Percentiles rank a stretch among this genome's conserved stretches.
Evolutionary conservation across 768 basidiomycete species (phyloP).

Genomic region (Cubamyces lactineus): DNA sequence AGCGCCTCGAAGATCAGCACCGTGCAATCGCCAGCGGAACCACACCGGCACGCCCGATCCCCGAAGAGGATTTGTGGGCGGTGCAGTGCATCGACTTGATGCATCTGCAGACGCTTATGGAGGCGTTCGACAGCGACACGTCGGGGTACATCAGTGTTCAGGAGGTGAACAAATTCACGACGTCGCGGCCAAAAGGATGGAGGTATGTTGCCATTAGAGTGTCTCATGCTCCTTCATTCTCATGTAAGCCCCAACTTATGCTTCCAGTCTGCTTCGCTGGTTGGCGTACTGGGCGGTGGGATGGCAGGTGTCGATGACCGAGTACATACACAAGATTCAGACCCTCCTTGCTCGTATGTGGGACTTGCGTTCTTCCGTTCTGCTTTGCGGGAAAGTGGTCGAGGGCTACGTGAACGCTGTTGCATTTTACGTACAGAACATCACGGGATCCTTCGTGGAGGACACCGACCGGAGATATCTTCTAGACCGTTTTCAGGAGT

Average conservation of each 20-base stretch:
- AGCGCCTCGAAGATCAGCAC: constrained; percentile 22
- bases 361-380: neutral
- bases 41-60: neutral
- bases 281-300: constrained; percentile 40
- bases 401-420: neutral
- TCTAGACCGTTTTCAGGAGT: constrained; percentile 30
- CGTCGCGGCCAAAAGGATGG: constrained; percentile 37
- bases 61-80: constrained; percentile 38
- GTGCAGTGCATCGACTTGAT: constrained; percentile 38
- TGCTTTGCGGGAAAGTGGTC: neutral
- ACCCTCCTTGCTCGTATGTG: constrained; percentile 16
- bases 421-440: neutral
- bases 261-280: constrained; percentile 34
- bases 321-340: constrained; percentile 21
- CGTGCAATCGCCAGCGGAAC: neutral
- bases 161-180: constrained; percentile 39
- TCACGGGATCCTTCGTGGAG: neutral
- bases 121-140: constrained; percentile 47
- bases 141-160: constrained; percentile 43
- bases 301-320: constrained; percentile 26
- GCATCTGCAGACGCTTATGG: constrained; percentile 39
- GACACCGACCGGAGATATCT: neutral
- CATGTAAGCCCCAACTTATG: neutral
- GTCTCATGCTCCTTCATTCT: no score
- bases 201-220: constrained; percentile 23